These are phyloP conservation scores for Pisolithus tinctorius DNA, from an alignment of 768 basidiomycete species.

Conservation along the genomic window DNA sequence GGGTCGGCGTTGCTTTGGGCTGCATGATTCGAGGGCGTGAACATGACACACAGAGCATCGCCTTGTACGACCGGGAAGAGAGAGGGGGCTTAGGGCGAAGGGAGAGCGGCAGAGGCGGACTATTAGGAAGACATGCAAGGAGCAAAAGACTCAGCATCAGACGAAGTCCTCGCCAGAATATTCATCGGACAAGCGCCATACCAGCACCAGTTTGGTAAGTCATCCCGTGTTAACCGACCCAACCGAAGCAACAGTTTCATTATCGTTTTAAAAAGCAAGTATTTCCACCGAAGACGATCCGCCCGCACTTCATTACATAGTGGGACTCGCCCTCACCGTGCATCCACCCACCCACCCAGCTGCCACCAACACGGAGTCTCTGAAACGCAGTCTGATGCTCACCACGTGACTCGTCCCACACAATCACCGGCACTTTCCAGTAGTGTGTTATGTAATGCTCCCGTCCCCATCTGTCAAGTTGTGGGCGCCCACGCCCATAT, in stretches of 20 bases:
- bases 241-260: neutral
- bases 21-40: conserved; percentile 26
- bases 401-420: too few species aligned
- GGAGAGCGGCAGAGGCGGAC: too few species aligned
- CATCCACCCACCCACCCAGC: too few species aligned
- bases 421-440: too few species aligned
- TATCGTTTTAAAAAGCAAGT: neutral
- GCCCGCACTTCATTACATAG: neutral
- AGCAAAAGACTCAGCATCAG: conserved; percentile 5
- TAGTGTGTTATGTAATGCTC: too few species aligned
- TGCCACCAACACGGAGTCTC: too few species aligned
- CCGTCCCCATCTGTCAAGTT: too few species aligned
- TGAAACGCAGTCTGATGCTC: too few species aligned
- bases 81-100: conserved; percentile 1
- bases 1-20: conserved; percentile 14
- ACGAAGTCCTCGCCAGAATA: neutral
- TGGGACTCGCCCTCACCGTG: too few species aligned
- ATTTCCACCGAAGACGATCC: neutral
- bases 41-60: conserved; percentile 31
- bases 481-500: too few species aligned
- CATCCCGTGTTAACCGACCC: neutral
- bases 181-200: neutral
- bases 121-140: conserved; percentile 18
- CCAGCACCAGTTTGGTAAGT: neutral
- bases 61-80: conserved; percentile 18